Conservation (phyloP, 2,329 filamentous ascomycete species). For the Sporothrix schenckii region DNA sequence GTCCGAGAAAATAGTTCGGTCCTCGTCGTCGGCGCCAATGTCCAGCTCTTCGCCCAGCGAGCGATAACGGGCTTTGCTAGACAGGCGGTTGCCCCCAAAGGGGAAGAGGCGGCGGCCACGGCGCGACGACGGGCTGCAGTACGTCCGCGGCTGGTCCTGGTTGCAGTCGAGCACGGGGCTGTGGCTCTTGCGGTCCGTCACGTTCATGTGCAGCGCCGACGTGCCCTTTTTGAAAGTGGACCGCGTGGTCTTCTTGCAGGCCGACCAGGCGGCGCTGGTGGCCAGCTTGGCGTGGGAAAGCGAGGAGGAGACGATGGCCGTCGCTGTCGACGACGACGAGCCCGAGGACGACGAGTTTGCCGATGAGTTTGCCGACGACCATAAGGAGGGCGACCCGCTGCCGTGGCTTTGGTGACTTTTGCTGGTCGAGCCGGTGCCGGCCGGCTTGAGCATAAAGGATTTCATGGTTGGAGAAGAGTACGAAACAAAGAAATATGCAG, state of each 20-base stretch:
- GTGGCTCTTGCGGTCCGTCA: conserved; percentile 6
- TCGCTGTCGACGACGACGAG: neutral
- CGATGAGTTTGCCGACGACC: neutral
- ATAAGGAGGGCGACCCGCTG: conserved; percentile 12
- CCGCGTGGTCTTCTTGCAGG: conserved; percentile 2
- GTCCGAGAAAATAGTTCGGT: conserved; percentile 20
- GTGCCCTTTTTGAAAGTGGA: neutral
- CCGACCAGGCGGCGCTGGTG: conserved; percentile 29
- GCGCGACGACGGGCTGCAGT: neutral
- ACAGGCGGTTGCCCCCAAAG: neutral
- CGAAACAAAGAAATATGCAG: too few species aligned
- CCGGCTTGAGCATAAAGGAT: conserved; percentile 15
- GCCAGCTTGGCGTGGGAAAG: conserved; percentile 27
- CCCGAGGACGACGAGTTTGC: neutral
- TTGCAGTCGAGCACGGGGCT: neutral
- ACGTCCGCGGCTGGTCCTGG: neutral
- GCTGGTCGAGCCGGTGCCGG: conserved; percentile 27
- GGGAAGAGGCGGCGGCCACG: conserved; percentile 23
- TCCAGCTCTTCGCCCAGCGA: conserved; percentile 2
- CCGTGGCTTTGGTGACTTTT: conserved; percentile 21
- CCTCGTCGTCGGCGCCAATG: conserved; percentile 10
- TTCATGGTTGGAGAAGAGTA: neutral
- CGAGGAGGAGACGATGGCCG: conserved; percentile 15
- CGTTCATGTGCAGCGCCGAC: neutral
- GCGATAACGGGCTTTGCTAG: conserved; percentile 9